phyloP scores from a whole-genome alignment of 2,329 filamentous ascomycete genomes.

The Lomentospora prolificans region DNA sequence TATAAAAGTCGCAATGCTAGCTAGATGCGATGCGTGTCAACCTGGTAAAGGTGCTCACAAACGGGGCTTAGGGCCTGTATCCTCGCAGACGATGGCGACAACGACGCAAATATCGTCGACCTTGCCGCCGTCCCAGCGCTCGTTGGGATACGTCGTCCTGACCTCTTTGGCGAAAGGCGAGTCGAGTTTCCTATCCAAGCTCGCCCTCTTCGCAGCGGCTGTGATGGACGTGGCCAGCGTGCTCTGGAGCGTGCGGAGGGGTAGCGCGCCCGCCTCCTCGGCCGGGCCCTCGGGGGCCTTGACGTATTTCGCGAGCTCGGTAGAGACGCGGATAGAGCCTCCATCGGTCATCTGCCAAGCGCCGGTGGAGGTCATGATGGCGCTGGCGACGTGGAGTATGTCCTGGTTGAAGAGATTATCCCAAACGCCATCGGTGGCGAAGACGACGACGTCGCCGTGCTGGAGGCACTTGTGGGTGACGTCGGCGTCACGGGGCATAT shows the following conservation, averaged over 20 bases:
- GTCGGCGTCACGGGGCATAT: slow-evolving; percentile 75
- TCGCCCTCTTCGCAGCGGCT: slow-evolving; percentile 73
- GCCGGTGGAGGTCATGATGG: slow-evolving; percentile 61
- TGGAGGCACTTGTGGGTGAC: slow-evolving; percentile 66
- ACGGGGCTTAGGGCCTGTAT: slow-evolving; percentile 22
- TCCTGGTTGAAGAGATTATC: slow-evolving; percentile 93
- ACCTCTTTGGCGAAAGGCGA: slow-evolving; percentile 94
- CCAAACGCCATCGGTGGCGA: slow-evolving; percentile 92
- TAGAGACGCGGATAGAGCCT: slow-evolving; percentile 52
- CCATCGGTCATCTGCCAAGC: slow-evolving; percentile 61
- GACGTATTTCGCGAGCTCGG: slow-evolving; percentile 41
- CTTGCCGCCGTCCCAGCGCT: slow-evolving; percentile 86
- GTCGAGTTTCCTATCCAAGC: slow-evolving; percentile 69
- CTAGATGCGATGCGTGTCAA: too few species aligned
- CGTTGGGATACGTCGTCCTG: slow-evolving; percentile 74
- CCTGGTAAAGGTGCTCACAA: slow-evolving; percentile 18
- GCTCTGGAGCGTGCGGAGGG: slow-evolving; percentile 55
- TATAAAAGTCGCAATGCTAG: not conserved
- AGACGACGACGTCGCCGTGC: slow-evolving; percentile 87
- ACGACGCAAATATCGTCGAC: slow-evolving; percentile 91
- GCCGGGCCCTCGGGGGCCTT: slow-evolving; percentile 34
- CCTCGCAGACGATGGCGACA: slow-evolving; percentile 66
- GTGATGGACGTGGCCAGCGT: slow-evolving; percentile 71
- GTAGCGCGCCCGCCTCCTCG: slow-evolving; percentile 16
- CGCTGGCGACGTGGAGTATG: slow-evolving; percentile 68